A percentile compares a stretch with the other conserved stretches of the same genome.
Evolutionary conservation across 257 asterid species (phyloP).

Genomic region (Datura wrightii): DNA sequence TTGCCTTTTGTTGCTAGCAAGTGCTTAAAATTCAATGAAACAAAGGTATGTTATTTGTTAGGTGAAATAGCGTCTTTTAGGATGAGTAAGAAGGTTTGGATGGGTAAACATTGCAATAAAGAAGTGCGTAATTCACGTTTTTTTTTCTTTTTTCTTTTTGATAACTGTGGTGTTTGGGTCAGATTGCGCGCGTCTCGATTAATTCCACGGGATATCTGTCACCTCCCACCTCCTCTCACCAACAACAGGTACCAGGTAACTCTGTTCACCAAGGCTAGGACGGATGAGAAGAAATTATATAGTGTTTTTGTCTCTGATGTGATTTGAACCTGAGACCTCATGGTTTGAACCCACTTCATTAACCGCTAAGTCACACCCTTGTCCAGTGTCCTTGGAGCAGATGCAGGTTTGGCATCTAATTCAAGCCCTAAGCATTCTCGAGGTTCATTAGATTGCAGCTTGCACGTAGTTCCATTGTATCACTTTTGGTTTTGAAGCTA

Average conservation of each 20-base stretch:
- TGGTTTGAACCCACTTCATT: background rate
- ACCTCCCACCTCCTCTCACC: too few species aligned
- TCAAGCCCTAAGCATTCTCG: conserved; percentile 4
- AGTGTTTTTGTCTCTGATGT: too few species aligned
- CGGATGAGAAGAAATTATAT: too few species aligned
- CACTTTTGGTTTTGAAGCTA: background rate
- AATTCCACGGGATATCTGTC: too few species aligned
- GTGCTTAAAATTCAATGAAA: background rate
- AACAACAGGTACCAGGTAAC: too few species aligned
- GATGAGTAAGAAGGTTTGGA: background rate
- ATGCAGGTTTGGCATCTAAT: background rate
- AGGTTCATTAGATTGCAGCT: background rate
- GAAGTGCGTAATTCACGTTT: background rate
- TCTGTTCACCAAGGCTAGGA: too few species aligned
- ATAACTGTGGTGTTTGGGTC: background rate
- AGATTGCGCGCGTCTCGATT: background rate
- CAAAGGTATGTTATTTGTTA: conserved; percentile 1
- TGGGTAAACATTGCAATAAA: background rate
- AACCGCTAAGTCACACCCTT: background rate
- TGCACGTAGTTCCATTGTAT: background rate
- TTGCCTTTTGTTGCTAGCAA: background rate
- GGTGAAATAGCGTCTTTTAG: background rate
- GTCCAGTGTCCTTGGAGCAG: background rate
- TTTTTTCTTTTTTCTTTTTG: background rate
- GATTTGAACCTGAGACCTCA: too few species aligned